Evolutionary conservation across 805 yeast genomes (phyloP).

Genomic region (Sugiyamaella qingdaonensis): DNA sequence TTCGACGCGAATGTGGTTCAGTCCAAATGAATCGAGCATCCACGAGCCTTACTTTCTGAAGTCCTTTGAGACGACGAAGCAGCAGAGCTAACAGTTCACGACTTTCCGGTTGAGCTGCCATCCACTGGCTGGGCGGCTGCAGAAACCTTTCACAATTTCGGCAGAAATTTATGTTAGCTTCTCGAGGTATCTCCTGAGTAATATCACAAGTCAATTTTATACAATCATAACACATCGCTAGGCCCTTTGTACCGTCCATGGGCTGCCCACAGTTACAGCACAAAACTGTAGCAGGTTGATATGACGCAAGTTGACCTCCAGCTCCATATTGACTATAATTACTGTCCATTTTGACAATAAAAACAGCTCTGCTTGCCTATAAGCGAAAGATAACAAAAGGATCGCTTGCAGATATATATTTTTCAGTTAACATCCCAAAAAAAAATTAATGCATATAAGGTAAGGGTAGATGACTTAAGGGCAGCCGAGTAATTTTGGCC

Average conservation of each 20-base stretch:
- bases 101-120: slow-evolving; percentile 83
- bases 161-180: slow-evolving; percentile 80
- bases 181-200: slow-evolving; percentile 91
- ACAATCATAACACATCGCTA: slow-evolving; percentile 97
- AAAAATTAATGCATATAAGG: too few relatives aligned
- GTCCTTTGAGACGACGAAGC: slow-evolving; percentile 80
- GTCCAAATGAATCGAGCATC: slow-evolving; percentile 97
- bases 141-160: slow-evolving; percentile 94
- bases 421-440: too few relatives aligned
- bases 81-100: slow-evolving; percentile 90
- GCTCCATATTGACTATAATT: neutral
- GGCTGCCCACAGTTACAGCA: slow-evolving; percentile 99
- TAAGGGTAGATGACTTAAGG: too few relatives aligned
- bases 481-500: too few relatives aligned
- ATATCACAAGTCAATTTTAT: slow-evolving; percentile 89
- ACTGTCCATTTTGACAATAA: neutral
- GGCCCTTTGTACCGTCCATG: slow-evolving; percentile 87
- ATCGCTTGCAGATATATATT: too few relatives aligned
- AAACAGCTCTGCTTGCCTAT: too few relatives aligned
- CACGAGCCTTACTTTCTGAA: slow-evolving; percentile 77
- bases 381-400: too few relatives aligned
- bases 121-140: slow-evolving; percentile 95
- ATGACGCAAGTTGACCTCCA: neutral
- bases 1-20: slow-evolving; percentile 94
- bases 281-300: slow-evolving; percentile 69